Evolutionary conservation across 768 basidiomycete genomes (phyloP), one percentile per base, ranked within the genome.

Genomic region (Boletus tylopilopsis): DNA sequence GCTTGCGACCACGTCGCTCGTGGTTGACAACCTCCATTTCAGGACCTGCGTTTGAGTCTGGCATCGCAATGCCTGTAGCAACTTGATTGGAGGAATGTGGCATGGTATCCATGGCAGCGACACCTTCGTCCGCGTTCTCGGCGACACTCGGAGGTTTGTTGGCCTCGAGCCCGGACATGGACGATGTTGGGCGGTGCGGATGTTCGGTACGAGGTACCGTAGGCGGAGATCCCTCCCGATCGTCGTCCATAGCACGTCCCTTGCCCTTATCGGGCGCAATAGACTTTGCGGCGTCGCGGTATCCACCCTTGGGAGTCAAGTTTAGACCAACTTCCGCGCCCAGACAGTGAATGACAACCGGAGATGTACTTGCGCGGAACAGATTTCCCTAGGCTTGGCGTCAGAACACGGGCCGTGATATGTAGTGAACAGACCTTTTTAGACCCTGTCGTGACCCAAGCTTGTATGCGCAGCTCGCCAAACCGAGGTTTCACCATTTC

Each of bases 381-480:
- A 64, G 36, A 7, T 39, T 33, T 41, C 68, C 68, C 66, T 68
- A 24, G 27, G 25, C 2, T 37, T 39, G 16, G 27, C 12, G 12
- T 56, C 24, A 60, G 49, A 19, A 43, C 25, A 19, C 10, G 27
- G 5, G 12, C 12, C 12, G 5, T 30, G 19, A 30, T 32, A 36
- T 15, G 38, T 24, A n/a, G 24, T 18, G 18, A 19, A 43, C 55
- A 19, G 44, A 68, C 76, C 67, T 62, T 73, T 58, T 49, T 72
- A 10, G 57, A 61, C 29, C 77, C 77, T 11, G 66, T 19, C 16
- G 67, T 64, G 22, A 70, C 66, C 77, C 78, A 81, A 5, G 72
- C 77, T 25, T 71, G 50, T 13, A 74, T 48, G 27, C 57, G 58
- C 19, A 80, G 40, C 39, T 59, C 57, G n/a, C 64, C 60, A 21